Evolutionary conservation across 352 stramenopile genomes (phyloP), one percentile per base, ranked within the genome.

Genomic region (Stramenopiles sp.): DNA sequence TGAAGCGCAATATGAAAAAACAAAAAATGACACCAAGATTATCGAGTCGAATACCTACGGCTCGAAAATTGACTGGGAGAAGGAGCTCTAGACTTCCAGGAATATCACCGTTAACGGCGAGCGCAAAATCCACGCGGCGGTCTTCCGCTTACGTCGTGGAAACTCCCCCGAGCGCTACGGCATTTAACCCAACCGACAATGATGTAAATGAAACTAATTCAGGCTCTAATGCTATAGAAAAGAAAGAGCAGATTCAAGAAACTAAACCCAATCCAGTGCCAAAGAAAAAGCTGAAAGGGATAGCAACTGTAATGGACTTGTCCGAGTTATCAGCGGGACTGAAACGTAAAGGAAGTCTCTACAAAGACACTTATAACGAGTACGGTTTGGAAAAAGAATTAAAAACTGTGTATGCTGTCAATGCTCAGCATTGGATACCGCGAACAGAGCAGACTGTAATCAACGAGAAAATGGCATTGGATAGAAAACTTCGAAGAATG

Each of bases 381-480:
- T 78, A 78, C 22, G 71, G 71, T 14, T 33, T 78, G 30, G 30
- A 78, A 78, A 33, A 78, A 78, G 71, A 78, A 14, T 78, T 78
- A 14, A 78, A 78, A 33, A 78, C 4, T 31, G 22, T 78, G 4
- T 78, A 78, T 33, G 71, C 71, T 4, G 14, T 78, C 8, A 78
- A 78, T 14, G 31, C 71, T 14, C 30, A 31, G 30, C 71, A 78
- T 33, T 78, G 71, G 71, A 78, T 78, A 14, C 71, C 71, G 8
- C 71, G 71, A 14, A 78, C 71, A 14, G 71, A 78, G 14, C 71
- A 78, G 22, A 78, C 71, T 14, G 71, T 14, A 33, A 78, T 78
- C 22, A 78, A 78, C 14, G 71, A 78, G 71, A 78, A 14, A 78
- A 78, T 78, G 71, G 71, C 71, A 31, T 33, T 78, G 8, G 71